Base-by-base conservation (phyloP, 2,329 filamentous ascomycete species). In the Penicillium sp. region DNA sequence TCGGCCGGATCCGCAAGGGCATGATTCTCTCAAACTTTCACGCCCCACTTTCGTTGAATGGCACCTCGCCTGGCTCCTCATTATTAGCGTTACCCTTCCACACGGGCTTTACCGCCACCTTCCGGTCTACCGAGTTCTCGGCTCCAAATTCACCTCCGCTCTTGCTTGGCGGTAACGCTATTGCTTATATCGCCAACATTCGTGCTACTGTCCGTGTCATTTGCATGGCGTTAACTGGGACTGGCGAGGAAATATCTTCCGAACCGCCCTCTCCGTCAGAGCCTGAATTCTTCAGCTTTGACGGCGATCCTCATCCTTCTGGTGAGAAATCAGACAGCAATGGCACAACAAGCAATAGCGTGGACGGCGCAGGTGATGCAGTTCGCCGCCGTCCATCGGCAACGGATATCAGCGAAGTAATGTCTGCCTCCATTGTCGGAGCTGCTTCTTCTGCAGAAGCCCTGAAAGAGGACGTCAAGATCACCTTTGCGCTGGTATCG, bases 101-200 rank as follows among this genome's bases (percentile, higher is more conserved):
- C 16, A 88, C 83, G 28, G 87, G 87, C 0, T 83, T 91, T 61
- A 85, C 84, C 1, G 91, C 90, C 0, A 80, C 82, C 1, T 95
- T 97, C 67, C 77, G 82, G 1, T 82, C 87, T 5, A 72, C 79
- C 0, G 84, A 88, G 46, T 82, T 78, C 49, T 67, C 69, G 0
- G 68, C 65, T 5, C 54, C 67, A 5, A 62, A 69, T 28, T 75
- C 73, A 4, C 74, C 87, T 0, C 82, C 82, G 25, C 78, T 82
- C 1, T 78, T 97, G 7, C 62, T 79, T 3, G 76, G 77, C 22
- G 75, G 76, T 1, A 75, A 77, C 53, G 80, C 82, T 0, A 91
- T 95, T 30, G 84, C 93, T 0, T 97, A 97, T 67, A 84, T 92
- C 38, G 91, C 90, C 17, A 97, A 91, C 68, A 87, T 97, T 14